Conservation (phyloP, 2,329 filamentous ascomycete species). For the Diaporthe australafricana region DNA sequence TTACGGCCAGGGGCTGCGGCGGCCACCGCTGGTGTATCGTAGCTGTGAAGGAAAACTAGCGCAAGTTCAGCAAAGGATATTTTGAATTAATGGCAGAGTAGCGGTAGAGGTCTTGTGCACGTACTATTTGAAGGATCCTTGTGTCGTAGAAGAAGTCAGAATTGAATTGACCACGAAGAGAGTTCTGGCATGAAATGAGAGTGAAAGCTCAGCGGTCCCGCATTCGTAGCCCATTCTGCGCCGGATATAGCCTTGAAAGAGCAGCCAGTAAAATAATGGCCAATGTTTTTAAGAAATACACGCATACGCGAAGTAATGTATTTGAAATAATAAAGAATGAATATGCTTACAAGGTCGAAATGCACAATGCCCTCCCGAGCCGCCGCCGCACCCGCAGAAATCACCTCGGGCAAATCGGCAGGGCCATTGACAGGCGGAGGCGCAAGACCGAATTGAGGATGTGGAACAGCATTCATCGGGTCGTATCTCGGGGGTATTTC, state of each 20-base stretch:
- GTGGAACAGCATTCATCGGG: not conserved
- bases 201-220: too few species aligned
- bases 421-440: not conserved
- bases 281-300: too few species aligned
- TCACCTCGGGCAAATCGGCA: not conserved
- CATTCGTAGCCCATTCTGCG: too few species aligned
- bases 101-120: too few species aligned
- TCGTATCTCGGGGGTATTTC: slow-evolving; percentile 34
- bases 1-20: not conserved
- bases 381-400: not conserved
- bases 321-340: not conserved
- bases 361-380: not conserved
- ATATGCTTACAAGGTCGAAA: not conserved
- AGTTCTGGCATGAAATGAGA: too few species aligned
- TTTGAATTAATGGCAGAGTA: not conserved
- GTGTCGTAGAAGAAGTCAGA: not conserved
- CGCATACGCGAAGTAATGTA: too few species aligned
- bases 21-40: not conserved
- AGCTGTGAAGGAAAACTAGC: not conserved
- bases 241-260: not conserved
- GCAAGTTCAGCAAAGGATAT: not conserved
- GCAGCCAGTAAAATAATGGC: not conserved
- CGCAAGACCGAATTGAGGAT: not conserved
- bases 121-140: slow-evolving; percentile 6
- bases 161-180: too few species aligned